These are phyloP conservation scores for Pyricularia pennisetigena DNA, from an alignment of 2,329 filamentous ascomycete genomes.

Conservation along the genomic window DNA sequence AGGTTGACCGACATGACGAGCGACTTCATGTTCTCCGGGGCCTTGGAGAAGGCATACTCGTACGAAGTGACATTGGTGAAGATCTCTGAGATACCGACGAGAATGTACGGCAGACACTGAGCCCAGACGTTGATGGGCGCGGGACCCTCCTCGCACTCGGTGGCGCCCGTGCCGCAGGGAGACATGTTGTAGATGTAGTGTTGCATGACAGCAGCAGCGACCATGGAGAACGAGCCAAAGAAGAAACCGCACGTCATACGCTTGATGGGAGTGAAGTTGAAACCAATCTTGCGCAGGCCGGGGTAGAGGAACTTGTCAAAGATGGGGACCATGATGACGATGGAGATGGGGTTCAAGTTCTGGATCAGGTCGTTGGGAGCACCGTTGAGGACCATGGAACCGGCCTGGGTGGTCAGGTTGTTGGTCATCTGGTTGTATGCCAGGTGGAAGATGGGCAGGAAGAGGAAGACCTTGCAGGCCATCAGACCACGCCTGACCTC, in stretches of 20 bases:
- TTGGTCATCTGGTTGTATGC: constrained; percentile 29
- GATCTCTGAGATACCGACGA: constrained; percentile 39
- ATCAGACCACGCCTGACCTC: constrained; percentile 56
- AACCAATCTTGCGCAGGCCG: constrained; percentile 46
- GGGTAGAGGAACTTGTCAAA: constrained; percentile 62
- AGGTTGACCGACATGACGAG: constrained; percentile 59
- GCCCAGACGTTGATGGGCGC: constrained; percentile 51
- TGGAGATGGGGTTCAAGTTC: constrained; percentile 64
- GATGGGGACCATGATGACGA: constrained; percentile 66
- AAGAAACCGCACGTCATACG: constrained; percentile 64
- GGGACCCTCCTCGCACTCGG: constrained; percentile 11
- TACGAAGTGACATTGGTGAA: constrained; percentile 45
- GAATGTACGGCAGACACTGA: constrained; percentile 39
- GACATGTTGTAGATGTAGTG: constrained; percentile 55
- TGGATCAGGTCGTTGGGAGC: constrained; percentile 69
- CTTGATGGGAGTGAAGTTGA: constrained; percentile 64
- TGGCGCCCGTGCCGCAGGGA: constrained; percentile 42
- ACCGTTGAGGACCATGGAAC: constrained; percentile 55
- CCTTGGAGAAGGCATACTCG: constrained; percentile 70
- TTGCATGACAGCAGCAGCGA: constrained; percentile 43
- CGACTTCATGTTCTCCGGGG: constrained; percentile 66
- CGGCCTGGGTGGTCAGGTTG: constrained; percentile 53
- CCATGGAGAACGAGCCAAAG: constrained; percentile 49
- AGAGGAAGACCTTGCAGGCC: constrained; percentile 60
- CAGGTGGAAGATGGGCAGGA: constrained; percentile 37